Evolutionary conservation across 192 early-diverging fungal species (phyloP).

Genomic region (Rhizophagus prolifer): DNA sequence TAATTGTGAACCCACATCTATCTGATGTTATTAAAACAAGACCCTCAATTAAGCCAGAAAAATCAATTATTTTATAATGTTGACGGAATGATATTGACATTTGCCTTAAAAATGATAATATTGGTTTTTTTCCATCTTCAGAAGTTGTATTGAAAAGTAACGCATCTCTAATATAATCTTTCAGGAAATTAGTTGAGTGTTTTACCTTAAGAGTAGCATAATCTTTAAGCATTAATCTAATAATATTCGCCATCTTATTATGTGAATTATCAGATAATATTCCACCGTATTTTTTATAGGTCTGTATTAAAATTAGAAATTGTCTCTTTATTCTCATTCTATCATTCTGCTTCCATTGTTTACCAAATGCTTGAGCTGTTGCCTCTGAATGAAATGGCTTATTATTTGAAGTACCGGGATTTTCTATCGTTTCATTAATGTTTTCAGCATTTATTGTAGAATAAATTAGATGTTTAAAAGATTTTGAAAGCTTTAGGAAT

Average conservation of each 20-base stretch:
- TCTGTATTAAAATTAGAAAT: conserved; percentile 48
- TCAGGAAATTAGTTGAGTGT: conserved; percentile 47
- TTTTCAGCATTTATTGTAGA: not conserved
- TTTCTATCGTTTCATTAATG: not conserved
- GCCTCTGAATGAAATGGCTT: not conserved
- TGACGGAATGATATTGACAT: conserved; percentile 34
- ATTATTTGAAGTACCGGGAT: not conserved
- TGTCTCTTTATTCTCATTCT: conserved; percentile 55
- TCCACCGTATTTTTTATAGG: conserved; percentile 45
- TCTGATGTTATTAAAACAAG: conserved; percentile 40
- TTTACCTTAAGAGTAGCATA: conserved; percentile 40
- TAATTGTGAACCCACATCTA: conserved; percentile 34
- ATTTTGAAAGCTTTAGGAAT: conserved; percentile 49
- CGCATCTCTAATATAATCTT: conserved; percentile 47
- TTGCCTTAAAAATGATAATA: conserved; percentile 30
- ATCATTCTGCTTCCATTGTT: conserved; percentile 60
- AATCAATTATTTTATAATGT: conserved; percentile 49
- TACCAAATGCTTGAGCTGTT: conserved; percentile 43
- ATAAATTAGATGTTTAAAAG: conserved; percentile 39
- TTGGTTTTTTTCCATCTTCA: conserved; percentile 27
- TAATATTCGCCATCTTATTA: conserved; percentile 47
- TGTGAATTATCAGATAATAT: conserved; percentile 46
- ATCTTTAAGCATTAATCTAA: conserved; percentile 48
- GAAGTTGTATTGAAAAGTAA: not conserved
- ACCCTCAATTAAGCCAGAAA: conserved; percentile 47